Percentiles rank a stretch among this genome's conserved stretches.
Evolutionary conservation across 352 stramenopile species (phyloP).

Genomic region (Phytophthora syringae): DNA sequence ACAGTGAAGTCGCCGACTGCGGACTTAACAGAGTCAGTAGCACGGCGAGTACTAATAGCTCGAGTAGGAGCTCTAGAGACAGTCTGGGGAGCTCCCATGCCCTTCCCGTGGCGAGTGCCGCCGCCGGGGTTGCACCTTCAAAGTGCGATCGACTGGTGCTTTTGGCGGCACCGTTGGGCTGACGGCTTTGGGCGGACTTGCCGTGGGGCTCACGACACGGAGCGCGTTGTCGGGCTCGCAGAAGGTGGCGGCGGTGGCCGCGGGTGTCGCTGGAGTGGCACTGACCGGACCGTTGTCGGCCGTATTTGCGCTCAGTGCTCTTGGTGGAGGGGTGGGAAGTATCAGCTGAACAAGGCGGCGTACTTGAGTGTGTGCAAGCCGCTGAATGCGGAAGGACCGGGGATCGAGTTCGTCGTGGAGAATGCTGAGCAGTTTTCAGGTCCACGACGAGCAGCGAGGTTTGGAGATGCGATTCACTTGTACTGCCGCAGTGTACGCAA

Average conservation of each 20-base stretch:
- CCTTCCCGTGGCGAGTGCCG: conserved; percentile 30
- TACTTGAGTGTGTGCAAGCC: conserved; percentile 59
- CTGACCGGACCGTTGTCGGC: conserved; percentile 61
- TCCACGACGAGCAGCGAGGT: conserved; percentile 47
- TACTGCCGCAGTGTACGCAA: conserved; percentile 53
- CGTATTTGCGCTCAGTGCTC: conserved; percentile 54
- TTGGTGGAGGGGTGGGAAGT: conserved; percentile 68
- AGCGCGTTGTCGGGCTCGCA: conserved; percentile 61
- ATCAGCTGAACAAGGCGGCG: conserved; percentile 70
- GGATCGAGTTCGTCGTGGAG: conserved; percentile 59
- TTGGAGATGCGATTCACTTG: conserved; percentile 62
- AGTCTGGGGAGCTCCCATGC: conserved; percentile 16
- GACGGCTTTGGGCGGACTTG: conserved; percentile 55
- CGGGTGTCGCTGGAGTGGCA: conserved; percentile 57
- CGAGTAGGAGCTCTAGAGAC: conserved; percentile 27
- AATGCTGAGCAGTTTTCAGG: conserved; percentile 64
- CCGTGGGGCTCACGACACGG: conserved; percentile 56
- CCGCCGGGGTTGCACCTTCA: conserved; percentile 30
- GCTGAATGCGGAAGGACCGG: conserved; percentile 13
- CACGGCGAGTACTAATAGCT: conserved; percentile 24
- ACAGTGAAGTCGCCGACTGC: conserved; percentile 36
- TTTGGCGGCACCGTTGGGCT: conserved; percentile 58
- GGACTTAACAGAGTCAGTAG: conserved; percentile 18
- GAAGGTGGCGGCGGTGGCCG: conserved; percentile 59
- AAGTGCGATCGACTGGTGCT: conserved; percentile 37